Percentiles rank a stretch among this genome's conserved stretches.
phyloP scores from a whole-genome alignment of 352 stramenopile species.

The Blastocystis sp. region DNA sequence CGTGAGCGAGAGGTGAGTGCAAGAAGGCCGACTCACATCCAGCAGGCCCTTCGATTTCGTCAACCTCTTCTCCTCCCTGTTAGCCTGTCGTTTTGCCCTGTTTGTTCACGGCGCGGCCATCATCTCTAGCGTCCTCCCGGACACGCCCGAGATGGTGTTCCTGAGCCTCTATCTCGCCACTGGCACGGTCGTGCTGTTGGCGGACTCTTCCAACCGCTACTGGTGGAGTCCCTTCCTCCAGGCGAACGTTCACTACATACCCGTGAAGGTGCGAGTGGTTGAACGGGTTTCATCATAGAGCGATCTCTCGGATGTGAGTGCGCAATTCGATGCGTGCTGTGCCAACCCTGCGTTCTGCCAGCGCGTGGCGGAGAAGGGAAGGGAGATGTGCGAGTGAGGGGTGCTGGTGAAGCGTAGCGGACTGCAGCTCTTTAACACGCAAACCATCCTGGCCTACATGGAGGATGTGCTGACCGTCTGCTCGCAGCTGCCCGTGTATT shows the following conservation, averaged over 20 bases:
- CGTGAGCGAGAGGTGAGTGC: neutral
- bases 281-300: no score
- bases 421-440: neutral
- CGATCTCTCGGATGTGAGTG: neutral
- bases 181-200: neutral
- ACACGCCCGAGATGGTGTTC: constrained; percentile 14
- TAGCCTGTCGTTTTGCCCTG: neutral
- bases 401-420: neutral
- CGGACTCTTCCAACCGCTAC: neutral
- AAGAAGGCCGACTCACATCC: no score
- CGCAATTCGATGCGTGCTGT: neutral
- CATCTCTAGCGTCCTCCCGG: neutral
- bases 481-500: neutral
- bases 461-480: neutral
- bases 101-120: neutral
- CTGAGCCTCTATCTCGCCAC: constrained; percentile 2
- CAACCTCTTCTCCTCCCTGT: neutral
- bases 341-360: neutral
- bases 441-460: neutral
- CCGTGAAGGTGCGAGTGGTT: neutral
- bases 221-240: neutral
- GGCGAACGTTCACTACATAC: constrained; percentile 3
- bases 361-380: neutral
- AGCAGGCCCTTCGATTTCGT: neutral
- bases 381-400: neutral